Percentiles rank a stretch among this genome's conserved stretches.
phyloP scores from a whole-genome alignment of 2,329 filamentous ascomycete species.

The Aspergillus glaucus region DNA sequence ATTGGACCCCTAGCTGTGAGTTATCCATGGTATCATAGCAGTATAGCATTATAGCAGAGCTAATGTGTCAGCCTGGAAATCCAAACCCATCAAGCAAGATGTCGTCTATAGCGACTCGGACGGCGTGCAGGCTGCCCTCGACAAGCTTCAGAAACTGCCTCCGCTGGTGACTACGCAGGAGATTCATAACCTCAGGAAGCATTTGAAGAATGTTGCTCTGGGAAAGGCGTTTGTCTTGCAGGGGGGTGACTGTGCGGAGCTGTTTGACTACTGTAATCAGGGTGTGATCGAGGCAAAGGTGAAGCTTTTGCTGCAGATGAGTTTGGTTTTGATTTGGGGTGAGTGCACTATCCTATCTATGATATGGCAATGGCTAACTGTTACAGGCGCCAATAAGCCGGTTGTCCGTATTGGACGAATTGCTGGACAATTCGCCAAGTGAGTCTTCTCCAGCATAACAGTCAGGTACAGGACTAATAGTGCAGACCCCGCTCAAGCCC shows the following conservation, averaged over 20 bases:
- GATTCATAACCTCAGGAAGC: slow-evolving; percentile 71
- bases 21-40: not conserved
- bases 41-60: not conserved
- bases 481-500: slow-evolving; percentile 71
- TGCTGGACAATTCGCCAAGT: slow-evolving; percentile 95
- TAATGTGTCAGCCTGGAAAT: slow-evolving; percentile 13
- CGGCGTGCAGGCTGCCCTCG: slow-evolving; percentile 33
- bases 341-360: slow-evolving; percentile 30
- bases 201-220: slow-evolving; percentile 75
- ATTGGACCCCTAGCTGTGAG: slow-evolving; percentile 15
- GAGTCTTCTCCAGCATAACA: slow-evolving; percentile 2
- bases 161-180: slow-evolving; percentile 44
- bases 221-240: slow-evolving; percentile 92
- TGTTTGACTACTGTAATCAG: slow-evolving; percentile 93
- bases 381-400: slow-evolving; percentile 55
- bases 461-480: not conserved
- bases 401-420: slow-evolving; percentile 93
- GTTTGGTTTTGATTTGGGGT: slow-evolving; percentile 85
- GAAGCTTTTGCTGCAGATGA: slow-evolving; percentile 96
- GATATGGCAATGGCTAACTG: slow-evolving; percentile 4
- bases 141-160: slow-evolving; percentile 40
- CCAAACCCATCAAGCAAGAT: slow-evolving; percentile 20
- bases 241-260: slow-evolving; percentile 92
- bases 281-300: slow-evolving; percentile 90
- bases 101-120: slow-evolving; percentile 38